Conservation (phyloP, 2,329 filamentous ascomycete species). For the Lachnellula arida region DNA sequence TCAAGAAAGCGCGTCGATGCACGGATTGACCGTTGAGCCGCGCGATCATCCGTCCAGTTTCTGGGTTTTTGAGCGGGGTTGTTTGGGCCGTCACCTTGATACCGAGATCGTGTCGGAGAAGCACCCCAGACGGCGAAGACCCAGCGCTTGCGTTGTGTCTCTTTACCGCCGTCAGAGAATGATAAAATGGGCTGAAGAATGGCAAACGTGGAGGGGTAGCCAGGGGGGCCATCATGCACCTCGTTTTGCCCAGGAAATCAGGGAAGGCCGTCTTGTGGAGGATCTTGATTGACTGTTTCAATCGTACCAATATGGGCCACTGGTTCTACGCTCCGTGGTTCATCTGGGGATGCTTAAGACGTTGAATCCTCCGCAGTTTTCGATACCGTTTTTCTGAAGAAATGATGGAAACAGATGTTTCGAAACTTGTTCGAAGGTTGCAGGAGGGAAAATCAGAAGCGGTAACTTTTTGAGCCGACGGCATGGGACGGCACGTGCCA, state of each 20-base stretch:
- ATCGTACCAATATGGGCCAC: conserved; percentile 3
- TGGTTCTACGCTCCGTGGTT: conserved; percentile 3
- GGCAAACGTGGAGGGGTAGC: conserved; percentile 11
- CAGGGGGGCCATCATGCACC: conserved; percentile 11
- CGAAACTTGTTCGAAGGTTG: conserved; percentile 6
- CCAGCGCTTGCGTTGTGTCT: conserved; percentile 4
- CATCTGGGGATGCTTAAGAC: conserved; percentile 4
- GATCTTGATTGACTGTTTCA: conserved; percentile 5
- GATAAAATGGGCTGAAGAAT: conserved; percentile 8
- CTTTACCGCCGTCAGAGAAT: conserved; percentile 18
- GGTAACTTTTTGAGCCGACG: not conserved
- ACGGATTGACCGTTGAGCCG: conserved; percentile 6
- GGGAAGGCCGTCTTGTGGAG: conserved; percentile 6
- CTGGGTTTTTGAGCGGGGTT: not conserved
- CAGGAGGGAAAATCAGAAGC: not conserved
- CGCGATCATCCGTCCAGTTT: conserved; percentile 5
- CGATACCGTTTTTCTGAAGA: not conserved
- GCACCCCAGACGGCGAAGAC: not conserved
- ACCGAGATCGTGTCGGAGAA: conserved; percentile 11
- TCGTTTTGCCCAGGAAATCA: conserved; percentile 13
- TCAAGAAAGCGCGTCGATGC: conserved; percentile 2
- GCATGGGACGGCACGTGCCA: no score
- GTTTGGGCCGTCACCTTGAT: conserved; percentile 6
- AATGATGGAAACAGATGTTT: conserved; percentile 9
- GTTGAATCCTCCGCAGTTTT: conserved; percentile 13